phyloP scores from a whole-genome alignment of 768 basidiomycete genomes.

The Coprinellus aureogranulatus region DNA sequence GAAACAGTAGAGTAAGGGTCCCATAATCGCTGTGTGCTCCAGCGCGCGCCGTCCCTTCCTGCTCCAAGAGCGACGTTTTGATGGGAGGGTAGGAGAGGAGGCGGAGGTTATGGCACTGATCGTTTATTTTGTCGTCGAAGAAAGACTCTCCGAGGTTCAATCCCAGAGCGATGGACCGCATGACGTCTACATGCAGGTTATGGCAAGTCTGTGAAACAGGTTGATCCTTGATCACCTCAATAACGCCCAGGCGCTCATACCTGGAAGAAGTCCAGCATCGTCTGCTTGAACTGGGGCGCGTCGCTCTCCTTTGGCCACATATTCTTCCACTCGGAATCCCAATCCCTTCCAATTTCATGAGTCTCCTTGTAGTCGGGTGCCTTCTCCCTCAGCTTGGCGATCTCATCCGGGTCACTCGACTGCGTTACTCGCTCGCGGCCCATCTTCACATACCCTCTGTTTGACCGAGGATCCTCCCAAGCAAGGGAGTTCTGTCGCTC shows the following conservation, averaged over 20 bases:
- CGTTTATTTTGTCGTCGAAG: constrained; percentile 73
- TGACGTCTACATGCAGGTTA: constrained; percentile 68
- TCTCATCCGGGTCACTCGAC: constrained; percentile 66
- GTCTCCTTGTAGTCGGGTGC: constrained; percentile 82
- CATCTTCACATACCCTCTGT: constrained; percentile 78
- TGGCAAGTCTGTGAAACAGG: constrained; percentile 59
- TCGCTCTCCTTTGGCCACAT: constrained; percentile 70
- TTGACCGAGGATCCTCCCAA: constrained; percentile 84
- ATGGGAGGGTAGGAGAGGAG: constrained; percentile 82
- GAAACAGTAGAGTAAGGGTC: constrained; percentile 78
- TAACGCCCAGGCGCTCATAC: constrained; percentile 26
- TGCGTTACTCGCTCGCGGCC: constrained; percentile 84
- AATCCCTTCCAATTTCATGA: constrained; percentile 88
- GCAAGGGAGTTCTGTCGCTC: constrained; percentile 52
- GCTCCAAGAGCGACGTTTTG: constrained; percentile 50
- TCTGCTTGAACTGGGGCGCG: constrained; percentile 64
- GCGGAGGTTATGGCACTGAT: constrained; percentile 79
- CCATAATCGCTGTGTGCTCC: constrained; percentile 87
- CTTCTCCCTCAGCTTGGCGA: constrained; percentile 66
- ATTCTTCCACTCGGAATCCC: constrained; percentile 76
- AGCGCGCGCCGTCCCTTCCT: constrained; percentile 73
- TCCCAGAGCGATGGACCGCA: constrained; percentile 85
- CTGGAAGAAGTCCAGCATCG: constrained; percentile 76
- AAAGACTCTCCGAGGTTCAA: constrained; percentile 68
- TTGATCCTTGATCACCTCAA: constrained; percentile 1